Base-by-base conservation (phyloP, 306 rosid species). In the Quercus bicolor region DNA sequence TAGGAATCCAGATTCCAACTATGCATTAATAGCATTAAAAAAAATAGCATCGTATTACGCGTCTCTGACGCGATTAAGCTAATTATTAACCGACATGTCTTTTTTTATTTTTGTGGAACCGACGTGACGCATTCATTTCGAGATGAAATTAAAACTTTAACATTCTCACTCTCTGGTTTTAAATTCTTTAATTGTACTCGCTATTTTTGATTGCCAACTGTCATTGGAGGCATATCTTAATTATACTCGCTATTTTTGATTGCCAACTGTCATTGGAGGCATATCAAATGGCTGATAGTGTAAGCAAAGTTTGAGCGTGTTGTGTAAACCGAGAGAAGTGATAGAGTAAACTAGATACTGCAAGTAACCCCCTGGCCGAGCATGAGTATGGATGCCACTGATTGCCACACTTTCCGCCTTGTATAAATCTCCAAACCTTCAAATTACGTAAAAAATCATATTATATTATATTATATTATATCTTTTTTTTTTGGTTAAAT, bases 351-450 rank as follows among this genome's bases (percentile, higher is more conserved):
- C 81, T 73, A 89, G 15, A 15, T 94, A 94, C 57, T 94, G 96
- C 26, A 91, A 76, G 73, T 89, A 94, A 40, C 98, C 98, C 7
- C 98, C 96, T 0, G 98, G 98, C 20, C 98, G 96, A 5, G 97
- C 96, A 76, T 91, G 98, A 6, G 98, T 90, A 65, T 90, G 96
- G 85, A 71, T 94, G 43, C 97, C 98, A 75, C 96, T 94, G 6
- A 94, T 91, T 34, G 97, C 98, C 75, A 91, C 86, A 72, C 89
- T 94, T 80, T 94, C 92, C 84, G 87, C 86, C 1, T 80, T 90
- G 37, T 91, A 94, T 56, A 94, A 51, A 53, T 87, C 74, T 60
- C 96, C 97, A 20, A 80, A 94, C 89, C 96, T 90, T 79, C 74
- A 84, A 70, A 29, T 26, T 40, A 61, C 5, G 15, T 10, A 13